These are phyloP conservation scores for Aspergillus piperis DNA, from an alignment of 2,329 filamentous ascomycete species.

Conservation along the genomic window DNA sequence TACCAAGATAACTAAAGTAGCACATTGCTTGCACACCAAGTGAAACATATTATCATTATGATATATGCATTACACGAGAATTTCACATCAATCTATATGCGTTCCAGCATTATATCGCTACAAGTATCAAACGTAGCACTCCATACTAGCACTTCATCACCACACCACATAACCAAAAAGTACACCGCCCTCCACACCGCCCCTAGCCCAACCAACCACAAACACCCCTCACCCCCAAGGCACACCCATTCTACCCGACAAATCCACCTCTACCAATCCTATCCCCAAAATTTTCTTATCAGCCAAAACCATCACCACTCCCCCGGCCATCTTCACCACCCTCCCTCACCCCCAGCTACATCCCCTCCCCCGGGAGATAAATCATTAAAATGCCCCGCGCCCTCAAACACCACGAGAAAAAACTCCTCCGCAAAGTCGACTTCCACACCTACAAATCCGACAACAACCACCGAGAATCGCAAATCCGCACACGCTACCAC, in stretches of 20 bases:
- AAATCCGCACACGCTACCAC: slow-evolving; percentile 80
- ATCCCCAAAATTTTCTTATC: slow-evolving; percentile 3
- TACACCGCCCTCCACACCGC: not conserved
- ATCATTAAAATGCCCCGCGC: slow-evolving; percentile 84
- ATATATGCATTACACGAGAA: no score
- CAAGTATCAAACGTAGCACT: no score
- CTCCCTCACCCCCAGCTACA: not conserved
- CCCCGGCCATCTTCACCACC: not conserved
- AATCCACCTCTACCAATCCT: not conserved
- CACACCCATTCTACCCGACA: not conserved
- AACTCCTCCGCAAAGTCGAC: slow-evolving; percentile 87
- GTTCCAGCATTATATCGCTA: no score
- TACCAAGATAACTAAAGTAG: no score
- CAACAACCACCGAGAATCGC: slow-evolving; percentile 78
- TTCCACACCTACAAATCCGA: slow-evolving; percentile 94
- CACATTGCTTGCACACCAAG: no score
- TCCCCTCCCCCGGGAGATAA: no score
- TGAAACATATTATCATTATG: no score
- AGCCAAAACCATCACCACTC: not conserved
- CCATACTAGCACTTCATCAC: not conserved
- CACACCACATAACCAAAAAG: not conserved
- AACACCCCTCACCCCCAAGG: not conserved
- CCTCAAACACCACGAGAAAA: slow-evolving; percentile 95
- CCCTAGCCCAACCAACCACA: not conserved
- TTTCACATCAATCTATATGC: no score